Evolutionary conservation across 306 rosid genomes (phyloP).

Genomic region (Lathyrus tuberosus): DNA sequence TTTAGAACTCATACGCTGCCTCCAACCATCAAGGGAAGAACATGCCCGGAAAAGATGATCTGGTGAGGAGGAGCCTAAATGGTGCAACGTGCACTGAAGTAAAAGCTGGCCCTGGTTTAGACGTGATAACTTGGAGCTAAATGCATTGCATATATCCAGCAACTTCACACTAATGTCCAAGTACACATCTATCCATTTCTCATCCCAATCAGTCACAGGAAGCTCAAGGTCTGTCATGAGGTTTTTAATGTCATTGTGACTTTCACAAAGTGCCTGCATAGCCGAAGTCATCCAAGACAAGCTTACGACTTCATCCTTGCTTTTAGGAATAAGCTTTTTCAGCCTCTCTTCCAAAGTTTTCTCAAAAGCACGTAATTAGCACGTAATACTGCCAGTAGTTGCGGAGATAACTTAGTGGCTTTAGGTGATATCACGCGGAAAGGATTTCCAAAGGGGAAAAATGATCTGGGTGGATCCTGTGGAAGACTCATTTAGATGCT

Average conservation of each 20-base stretch:
- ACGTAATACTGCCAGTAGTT: slow-evolving; percentile 52
- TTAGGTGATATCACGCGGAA: slow-evolving; percentile 65
- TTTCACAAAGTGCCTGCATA: slow-evolving; percentile 65
- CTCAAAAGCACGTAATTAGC: slow-evolving; percentile 63
- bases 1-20: slow-evolving; percentile 56
- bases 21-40: slow-evolving; percentile 83
- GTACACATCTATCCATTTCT: slow-evolving; percentile 89
- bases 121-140: slow-evolving; percentile 86
- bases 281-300: slow-evolving; percentile 86
- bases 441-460: slow-evolving; percentile 90
- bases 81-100: slow-evolving; percentile 73
- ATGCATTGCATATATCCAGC: slow-evolving; percentile 77
- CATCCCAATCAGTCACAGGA: slow-evolving; percentile 83
- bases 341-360: slow-evolving; percentile 72
- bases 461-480: slow-evolving; percentile 70
- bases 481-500: slow-evolving; percentile 68
- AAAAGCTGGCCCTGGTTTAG: slow-evolving; percentile 79
- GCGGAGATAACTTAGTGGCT: slow-evolving; percentile 57
- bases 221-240: slow-evolving; percentile 68
- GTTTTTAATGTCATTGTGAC: slow-evolving; percentile 65
- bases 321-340: slow-evolving; percentile 49
- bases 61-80: slow-evolving; percentile 56
- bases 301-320: too few species aligned
- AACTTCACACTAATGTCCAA: slow-evolving; percentile 85
- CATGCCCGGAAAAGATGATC: slow-evolving; percentile 56